Conservation (phyloP, 495 filamentous ascomycete genomes). For the Penicillium coprophilum region DNA sequence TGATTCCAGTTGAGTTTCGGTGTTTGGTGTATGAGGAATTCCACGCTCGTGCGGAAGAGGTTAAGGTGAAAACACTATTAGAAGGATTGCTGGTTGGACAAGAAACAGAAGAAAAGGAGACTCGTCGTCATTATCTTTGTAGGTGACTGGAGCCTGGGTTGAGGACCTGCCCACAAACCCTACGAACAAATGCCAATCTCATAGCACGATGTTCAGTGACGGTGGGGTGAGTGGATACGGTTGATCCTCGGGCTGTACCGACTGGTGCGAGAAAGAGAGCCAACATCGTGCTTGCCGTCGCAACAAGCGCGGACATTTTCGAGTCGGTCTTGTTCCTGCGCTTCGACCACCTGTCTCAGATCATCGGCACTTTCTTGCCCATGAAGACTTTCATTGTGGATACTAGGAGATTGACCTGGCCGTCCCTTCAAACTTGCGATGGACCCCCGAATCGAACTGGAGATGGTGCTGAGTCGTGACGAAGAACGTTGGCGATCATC, state of each 20-base stretch:
- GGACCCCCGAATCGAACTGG: constrained; percentile 49
- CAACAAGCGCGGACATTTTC: constrained; percentile 98
- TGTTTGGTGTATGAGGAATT: neutral
- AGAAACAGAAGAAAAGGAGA: constrained; percentile 31
- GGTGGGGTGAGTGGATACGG: constrained; percentile 43
- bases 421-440: constrained; percentile 43
- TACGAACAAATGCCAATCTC: constrained; percentile 22
- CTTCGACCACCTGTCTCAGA: constrained; percentile 68
- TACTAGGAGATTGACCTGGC: constrained; percentile 44
- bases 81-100: constrained; percentile 16
- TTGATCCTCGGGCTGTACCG: constrained; percentile 45
- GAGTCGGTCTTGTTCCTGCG: constrained; percentile 72
- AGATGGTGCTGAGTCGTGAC: constrained; percentile 45
- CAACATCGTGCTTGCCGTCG: constrained; percentile 72
- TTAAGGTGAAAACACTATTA: constrained; percentile 7
- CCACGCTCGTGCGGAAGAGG: constrained; percentile 3
- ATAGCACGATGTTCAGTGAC: constrained; percentile 14
- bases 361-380: constrained; percentile 76
- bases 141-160: constrained; percentile 25
- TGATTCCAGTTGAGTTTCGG: neutral
- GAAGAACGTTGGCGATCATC: constrained; percentile 41
- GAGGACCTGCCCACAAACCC: constrained; percentile 34
- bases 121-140: constrained; percentile 32
- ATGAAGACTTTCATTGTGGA: constrained; percentile 69
- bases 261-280: constrained; percentile 48